Evolutionary conservation across 805 yeast genomes (phyloP).

Genomic region (Sugiyamaella marilandica): DNA sequence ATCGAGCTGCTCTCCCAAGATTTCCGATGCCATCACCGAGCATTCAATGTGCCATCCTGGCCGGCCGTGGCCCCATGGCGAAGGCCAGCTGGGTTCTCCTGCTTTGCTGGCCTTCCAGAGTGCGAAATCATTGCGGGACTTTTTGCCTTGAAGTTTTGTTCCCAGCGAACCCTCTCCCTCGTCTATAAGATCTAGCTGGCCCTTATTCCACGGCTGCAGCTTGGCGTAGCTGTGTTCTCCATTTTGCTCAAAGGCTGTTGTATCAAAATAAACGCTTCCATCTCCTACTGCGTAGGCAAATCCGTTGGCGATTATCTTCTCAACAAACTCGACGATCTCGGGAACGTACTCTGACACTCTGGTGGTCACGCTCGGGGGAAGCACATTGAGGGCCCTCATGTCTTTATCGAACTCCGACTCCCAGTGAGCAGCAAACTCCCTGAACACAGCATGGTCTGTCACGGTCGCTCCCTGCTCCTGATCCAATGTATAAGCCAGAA

Average conservation of each 20-base stretch:
- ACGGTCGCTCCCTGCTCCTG: slow-evolving; percentile 65
- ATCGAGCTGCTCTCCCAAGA: slow-evolving; percentile 79
- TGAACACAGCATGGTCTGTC: slow-evolving; percentile 79
- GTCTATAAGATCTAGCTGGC: slow-evolving; percentile 73
- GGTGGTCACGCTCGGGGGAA: slow-evolving; percentile 80
- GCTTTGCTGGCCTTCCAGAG: slow-evolving; percentile 95
- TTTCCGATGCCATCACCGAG: slow-evolving; percentile 95
- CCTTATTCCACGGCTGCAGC: slow-evolving; percentile 97
- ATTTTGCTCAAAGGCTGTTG: slow-evolving; percentile 67
- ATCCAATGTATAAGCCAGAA: slow-evolving; percentile 71
- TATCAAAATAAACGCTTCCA: slow-evolving; percentile 96
- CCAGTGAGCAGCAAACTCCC: slow-evolving; percentile 82
- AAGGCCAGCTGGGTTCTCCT: slow-evolving; percentile 94
- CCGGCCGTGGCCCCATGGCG: slow-evolving; percentile 96
- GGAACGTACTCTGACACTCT: slow-evolving; percentile 95
- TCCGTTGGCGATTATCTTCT: slow-evolving; percentile 68
- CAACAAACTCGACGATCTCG: slow-evolving; percentile 78
- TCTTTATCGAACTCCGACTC: slow-evolving; percentile 79
- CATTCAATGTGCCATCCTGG: slow-evolving; percentile 99
- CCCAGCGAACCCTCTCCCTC: slow-evolving; percentile 93
- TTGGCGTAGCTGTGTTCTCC: slow-evolving; percentile 85
- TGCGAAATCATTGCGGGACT: slow-evolving; percentile 82
- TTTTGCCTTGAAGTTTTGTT: slow-evolving; percentile 52
- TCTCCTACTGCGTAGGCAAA: slow-evolving; percentile 79
- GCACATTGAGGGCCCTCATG: slow-evolving; percentile 78